Base-by-base conservation (phyloP, 164 flowering plant genomes). In the Magnolia changhungtana region DNA sequence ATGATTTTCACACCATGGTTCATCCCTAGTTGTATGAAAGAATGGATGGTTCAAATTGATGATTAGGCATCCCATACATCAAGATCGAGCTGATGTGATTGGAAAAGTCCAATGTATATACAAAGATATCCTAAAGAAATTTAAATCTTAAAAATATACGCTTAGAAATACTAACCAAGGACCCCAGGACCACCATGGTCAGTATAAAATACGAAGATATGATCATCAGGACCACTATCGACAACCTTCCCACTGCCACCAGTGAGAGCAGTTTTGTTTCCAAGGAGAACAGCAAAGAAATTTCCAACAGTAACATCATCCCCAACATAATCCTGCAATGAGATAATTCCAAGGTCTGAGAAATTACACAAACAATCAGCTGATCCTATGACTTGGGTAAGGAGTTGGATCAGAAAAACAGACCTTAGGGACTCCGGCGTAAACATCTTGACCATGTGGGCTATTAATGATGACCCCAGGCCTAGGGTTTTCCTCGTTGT, bases 131-230 rank as follows among this genome's bases (percentile, higher is more conserved):
- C 64, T 13, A 59, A 74, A 65, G 45, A 49, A 59, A 2, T 69
- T 21, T 2, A 58, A 67, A 13, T 21, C 3, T 68, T 16, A 37
- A 65, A 55, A 14, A 27, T 51, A 49, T 31, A 27, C 1, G 49
- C 49, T 10, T n/a, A 51, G 72, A 77, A 75, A 55, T 75, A 88
- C 96, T 83, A 70, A 95, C 98, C 93, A 68, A 95, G 95, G 72
- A 90, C 89, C 3, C 98, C 98, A 71, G 98, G 92, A 66, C 96
- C 97, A 7, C 98, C 98, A 83, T 95, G 98, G 78, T 95, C 98
- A 20, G 88, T 67, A 69, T 93, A 89, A 86, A 83, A 93, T 50
- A 93, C 79, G 76, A 93, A 91, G 27, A 93, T 89, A 80, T 87
- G 93, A 80, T 93, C 97, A 77, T 91, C 71, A 7, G 96, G 96